Base-by-base conservation (phyloP, 805 yeast genomes). In the Saturnispora bothae region DNA sequence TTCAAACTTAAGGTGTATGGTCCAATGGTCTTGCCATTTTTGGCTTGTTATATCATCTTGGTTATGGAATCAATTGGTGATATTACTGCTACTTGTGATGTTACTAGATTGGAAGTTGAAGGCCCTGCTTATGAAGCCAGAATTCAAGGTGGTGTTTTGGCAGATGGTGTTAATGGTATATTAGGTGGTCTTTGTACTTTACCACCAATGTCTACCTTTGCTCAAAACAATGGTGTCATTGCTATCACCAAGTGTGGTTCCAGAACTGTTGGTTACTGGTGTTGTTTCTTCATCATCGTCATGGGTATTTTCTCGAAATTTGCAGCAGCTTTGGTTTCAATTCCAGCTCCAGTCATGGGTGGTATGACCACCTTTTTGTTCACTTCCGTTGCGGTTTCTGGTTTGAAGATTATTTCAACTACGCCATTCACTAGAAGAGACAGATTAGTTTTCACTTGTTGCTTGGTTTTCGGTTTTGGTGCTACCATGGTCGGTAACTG, bases 31-130 rank as follows among this genome's bases (percentile, higher is more conserved):
- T 62, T 86, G 38, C 96, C 96, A 4, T 71, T 83, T 64, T 61
- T 86, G 41, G 94, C 95, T 1, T 80, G 85, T 33, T 86, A 76
- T 56, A 66, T 86, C 23, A 84, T 79, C 20, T 61, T 83, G 49
- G 80, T 83, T 74, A 84, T 85, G 85, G 96, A 88, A 64, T 82
- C 94, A 39, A 84, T 86, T 53, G 96, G 96, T 58, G 96, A 86
- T 59, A 80, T 86, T 54, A 84, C 95, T 23, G 96, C 96, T 26
- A 83, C 95, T 31, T 80, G 84, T 41, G 96, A 86, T 59, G 96
- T 88, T 16, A 83, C 95, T 7, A 68, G 94, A 49, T 64, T 80
- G 44, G 85, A 80, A 44, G 86, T 84, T 41, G 88, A 81, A 53
- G 96, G 96, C 46, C 76, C 73, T 32, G 50, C 69, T 15, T 86